Conservation (phyloP, 345 rosid species). For the Mangifera indica region DNA sequence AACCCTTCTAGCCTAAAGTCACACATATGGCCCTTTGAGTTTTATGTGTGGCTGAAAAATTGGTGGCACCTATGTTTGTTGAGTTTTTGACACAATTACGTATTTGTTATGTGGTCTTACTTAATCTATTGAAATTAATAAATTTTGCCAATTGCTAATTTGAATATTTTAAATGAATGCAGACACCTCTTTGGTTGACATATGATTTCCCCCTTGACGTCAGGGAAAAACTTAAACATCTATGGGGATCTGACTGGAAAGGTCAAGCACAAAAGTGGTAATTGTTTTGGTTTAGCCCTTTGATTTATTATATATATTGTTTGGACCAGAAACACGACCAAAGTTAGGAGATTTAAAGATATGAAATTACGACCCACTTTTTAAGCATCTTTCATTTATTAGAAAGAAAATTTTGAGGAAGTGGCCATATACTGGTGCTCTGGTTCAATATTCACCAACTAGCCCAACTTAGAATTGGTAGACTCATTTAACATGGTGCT, state of each 20-base stretch:
- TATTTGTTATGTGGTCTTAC: not conserved
- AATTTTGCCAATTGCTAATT: not conserved
- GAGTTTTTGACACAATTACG: not conserved
- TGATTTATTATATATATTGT: not conserved
- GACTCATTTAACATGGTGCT: too few species aligned
- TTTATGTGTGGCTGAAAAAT: not conserved
- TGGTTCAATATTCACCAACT: too few species aligned
- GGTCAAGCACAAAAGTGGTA: conserved; percentile 99
- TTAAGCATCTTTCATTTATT: not conserved
- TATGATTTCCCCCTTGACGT: conserved; percentile 92
- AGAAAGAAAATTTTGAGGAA: too few species aligned
- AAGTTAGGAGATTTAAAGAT: not conserved
- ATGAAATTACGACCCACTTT: not conserved
- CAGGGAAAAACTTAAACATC: conserved; percentile 71
- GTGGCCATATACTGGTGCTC: too few species aligned
- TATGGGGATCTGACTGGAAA: conserved; percentile 94
- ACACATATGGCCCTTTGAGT: too few species aligned
- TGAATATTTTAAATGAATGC: conserved; percentile 15
- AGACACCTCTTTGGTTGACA: conserved; percentile 84
- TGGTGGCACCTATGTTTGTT: not conserved
- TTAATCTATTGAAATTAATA: not conserved
- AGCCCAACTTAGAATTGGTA: too few species aligned
- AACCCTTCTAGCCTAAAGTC: too few species aligned
- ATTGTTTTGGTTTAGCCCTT: conserved; percentile 22
- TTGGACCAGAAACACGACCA: too few species aligned